These are phyloP conservation scores for Kwoniella sp. DNA, from an alignment of 768 basidiomycete species.

Conservation along the genomic window DNA sequence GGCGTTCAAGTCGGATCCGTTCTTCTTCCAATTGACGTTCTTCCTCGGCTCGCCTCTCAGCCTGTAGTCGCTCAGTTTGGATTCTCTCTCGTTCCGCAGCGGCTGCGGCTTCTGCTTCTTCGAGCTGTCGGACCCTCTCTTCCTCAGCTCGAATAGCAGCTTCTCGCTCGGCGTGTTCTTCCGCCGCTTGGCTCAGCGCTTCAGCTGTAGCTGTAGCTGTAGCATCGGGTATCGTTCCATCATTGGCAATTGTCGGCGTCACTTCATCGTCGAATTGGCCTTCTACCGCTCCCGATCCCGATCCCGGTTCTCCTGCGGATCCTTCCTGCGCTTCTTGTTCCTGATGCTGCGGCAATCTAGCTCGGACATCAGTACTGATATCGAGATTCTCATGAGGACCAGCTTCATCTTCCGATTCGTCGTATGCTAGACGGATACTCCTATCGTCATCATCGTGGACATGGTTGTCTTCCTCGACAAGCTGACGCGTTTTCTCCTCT, in stretches of 20 bases:
- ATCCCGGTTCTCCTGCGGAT: not conserved
- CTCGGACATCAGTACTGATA: not conserved
- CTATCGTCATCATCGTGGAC: slow-evolving; percentile 28
- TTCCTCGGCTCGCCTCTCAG: slow-evolving; percentile 9
- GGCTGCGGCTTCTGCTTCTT: slow-evolving; percentile 8
- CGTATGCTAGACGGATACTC: slow-evolving; percentile 44
- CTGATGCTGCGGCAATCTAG: not conserved
- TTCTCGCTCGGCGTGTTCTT: slow-evolving; percentile 14
- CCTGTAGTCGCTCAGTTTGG: slow-evolving; percentile 14
- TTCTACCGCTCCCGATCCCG: too few species aligned
- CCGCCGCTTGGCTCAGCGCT: slow-evolving; percentile 11
- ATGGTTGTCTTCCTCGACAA: slow-evolving; percentile 3
- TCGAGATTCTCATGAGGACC: not conserved
- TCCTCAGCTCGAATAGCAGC: slow-evolving; percentile 16
- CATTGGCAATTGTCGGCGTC: slow-evolving; percentile 5
- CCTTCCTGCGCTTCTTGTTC: not conserved
- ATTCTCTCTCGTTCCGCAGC: slow-evolving; percentile 12
- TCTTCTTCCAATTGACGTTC: slow-evolving; percentile 20
- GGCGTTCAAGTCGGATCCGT: slow-evolving; percentile 4
- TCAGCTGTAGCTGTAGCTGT: slow-evolving; percentile 13
- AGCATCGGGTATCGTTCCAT: not conserved
- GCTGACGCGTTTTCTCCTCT: slow-evolving; percentile 4
- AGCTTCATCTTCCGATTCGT: slow-evolving; percentile 28
- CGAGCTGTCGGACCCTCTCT: slow-evolving; percentile 4
- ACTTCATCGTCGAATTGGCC: slow-evolving; percentile 1